Evolutionary conservation across 805 yeast species (phyloP).

Genomic region (Saccharomycopsis synnaedendra): DNA sequence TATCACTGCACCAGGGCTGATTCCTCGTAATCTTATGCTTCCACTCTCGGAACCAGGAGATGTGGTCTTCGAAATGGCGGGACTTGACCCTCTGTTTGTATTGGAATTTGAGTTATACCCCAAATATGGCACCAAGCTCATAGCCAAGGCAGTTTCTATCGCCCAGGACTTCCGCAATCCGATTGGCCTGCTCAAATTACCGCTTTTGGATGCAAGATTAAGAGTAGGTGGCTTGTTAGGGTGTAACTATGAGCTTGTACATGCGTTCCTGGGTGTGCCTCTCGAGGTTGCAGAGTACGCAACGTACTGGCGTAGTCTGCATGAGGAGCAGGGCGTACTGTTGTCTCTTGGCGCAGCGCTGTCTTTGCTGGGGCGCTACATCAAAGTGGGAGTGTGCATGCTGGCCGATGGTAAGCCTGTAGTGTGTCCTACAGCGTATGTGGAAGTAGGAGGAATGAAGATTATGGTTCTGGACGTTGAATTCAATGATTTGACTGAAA

Average conservation of each 20-base stretch:
- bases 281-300: conserved; percentile 87
- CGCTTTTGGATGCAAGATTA: conserved; percentile 72
- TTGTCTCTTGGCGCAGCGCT: conserved; percentile 84
- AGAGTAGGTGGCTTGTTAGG: conserved; percentile 72
- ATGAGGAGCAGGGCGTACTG: conserved; percentile 28
- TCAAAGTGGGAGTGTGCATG: conserved; percentile 55
- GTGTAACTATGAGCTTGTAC: conserved; percentile 71
- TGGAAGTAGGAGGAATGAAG: conserved; percentile 32
- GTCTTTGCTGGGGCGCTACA: conserved; percentile 73
- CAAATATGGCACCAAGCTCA: conserved; percentile 83
- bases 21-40: conserved; percentile 75
- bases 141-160: conserved; percentile 80
- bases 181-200: conserved; percentile 39
- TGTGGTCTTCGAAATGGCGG: conserved; percentile 28
- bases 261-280: conserved; percentile 78
- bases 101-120: conserved; percentile 89
- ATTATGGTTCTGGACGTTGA: conserved; percentile 25
- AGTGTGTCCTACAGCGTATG: conserved; percentile 57
- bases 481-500: background rate
- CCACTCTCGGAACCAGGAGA: conserved; percentile 82
- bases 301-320: conserved; percentile 93
- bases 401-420: conserved; percentile 80
- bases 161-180: conserved; percentile 36
- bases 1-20: conserved; percentile 71
- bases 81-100: conserved; percentile 32